Evolutionary conservation across 192 early-diverging fungal genomes (phyloP).

Genomic region (Thamnidium elegans): DNA sequence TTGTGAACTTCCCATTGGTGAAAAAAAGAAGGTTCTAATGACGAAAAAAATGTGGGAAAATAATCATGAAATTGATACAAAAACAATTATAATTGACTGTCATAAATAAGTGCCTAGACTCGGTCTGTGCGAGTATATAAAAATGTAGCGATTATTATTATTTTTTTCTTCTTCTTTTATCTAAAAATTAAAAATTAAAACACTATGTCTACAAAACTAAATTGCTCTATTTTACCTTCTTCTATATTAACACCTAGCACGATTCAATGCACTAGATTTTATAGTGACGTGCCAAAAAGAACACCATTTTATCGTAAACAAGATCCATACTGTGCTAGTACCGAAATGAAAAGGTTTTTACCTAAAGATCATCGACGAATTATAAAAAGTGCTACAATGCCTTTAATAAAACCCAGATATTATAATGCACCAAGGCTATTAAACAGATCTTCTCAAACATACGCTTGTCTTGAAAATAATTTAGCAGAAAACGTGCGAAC

Average conservation of each 20-base stretch:
- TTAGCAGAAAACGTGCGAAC: slow-evolving; percentile 19
- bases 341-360: not conserved
- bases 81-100: no score
- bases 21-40: not conserved
- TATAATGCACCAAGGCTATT: not conserved
- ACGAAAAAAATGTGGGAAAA: not conserved
- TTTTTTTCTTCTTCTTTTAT: not conserved
- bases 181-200: slow-evolving; percentile 2
- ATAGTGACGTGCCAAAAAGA: not conserved
- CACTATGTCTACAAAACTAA: slow-evolving; percentile 5
- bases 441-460: slow-evolving; percentile 8
- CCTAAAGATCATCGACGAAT: slow-evolving; percentile 1
- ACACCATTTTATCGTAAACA: not conserved
- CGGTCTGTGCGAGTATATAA: no score
- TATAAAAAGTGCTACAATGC: not conserved
- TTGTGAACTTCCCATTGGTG: no score
- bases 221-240: not conserved
- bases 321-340: not conserved
- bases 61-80: no score
- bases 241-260: slow-evolving; percentile 8
- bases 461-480: slow-evolving; percentile 3
- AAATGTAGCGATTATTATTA: not conserved
- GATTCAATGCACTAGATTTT: slow-evolving; percentile 22
- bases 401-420: not conserved
- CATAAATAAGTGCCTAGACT: no score